Percentiles rank a stretch among this genome's conserved stretches.
These are phyloP conservation scores for Neurospora sp. DNA, from an alignment of 495 filamentous ascomycete genomes.

Conservation along the genomic window DNA sequence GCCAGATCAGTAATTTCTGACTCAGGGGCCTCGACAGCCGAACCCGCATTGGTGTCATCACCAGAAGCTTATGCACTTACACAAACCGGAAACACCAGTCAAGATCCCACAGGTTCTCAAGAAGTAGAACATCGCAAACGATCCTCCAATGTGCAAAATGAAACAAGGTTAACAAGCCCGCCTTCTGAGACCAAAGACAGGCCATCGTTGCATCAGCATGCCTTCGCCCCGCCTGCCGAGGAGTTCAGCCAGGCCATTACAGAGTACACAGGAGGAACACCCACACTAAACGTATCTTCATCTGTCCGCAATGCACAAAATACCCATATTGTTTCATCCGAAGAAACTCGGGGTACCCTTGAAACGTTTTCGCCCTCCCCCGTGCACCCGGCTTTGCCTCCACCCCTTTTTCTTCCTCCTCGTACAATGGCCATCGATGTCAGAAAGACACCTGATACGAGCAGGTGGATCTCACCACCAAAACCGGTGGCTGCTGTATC, in stretches of 20 bases:
- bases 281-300: neutral
- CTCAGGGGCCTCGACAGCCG: neutral
- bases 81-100: neutral
- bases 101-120: neutral
- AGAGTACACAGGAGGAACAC: neutral
- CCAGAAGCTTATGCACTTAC: neutral
- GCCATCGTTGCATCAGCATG: neutral
- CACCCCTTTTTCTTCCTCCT: neutral
- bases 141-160: neutral
- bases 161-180: neutral
- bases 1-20: slow-evolving; percentile 6
- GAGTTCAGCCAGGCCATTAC: neutral
- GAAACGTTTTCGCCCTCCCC: neutral
- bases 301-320: neutral
- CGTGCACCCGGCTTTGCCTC: neutral
- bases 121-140: neutral
- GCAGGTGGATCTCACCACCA: neutral
- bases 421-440: neutral
- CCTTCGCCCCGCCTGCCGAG: neutral
- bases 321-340: neutral
- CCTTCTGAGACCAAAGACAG: neutral
- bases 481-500: neutral
- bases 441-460: neutral
- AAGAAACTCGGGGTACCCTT: neutral
- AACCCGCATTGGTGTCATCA: neutral